Evolutionary conservation across 2,329 filamentous ascomycete genomes (phyloP), one percentile per base, ranked within the genome.

Genomic region (Delphinella strobiligena): DNA sequence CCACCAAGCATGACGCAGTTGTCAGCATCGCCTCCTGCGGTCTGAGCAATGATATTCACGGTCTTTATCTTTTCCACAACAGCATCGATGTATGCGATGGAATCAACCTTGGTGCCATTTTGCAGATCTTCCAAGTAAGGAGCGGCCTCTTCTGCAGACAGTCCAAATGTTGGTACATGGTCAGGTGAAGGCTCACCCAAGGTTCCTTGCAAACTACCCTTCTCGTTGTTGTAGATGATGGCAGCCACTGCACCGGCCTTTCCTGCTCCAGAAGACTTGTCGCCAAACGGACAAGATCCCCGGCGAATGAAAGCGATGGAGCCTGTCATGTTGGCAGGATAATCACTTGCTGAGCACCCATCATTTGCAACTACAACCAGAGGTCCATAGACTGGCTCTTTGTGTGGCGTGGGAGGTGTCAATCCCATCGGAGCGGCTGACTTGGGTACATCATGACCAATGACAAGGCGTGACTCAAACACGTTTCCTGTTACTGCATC

Each of bases 151-250:
- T 66, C 62, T 15, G 71, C 67, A 2, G 72, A 72, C 17, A 89
- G 62, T 1, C 79, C 79, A 43, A 86, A 78, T 1, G 78, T 83
- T 1, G 82, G 75, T 4, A 82, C 66, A 49, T 85, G 75, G 3
- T 62, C 52, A 2, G 34, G 29, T 1, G 30, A 31, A 2, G 40
- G 35, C 2, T 11, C n/a, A 9, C 79, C 82, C 3, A 91, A 66
- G 1, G 82, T 88, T 31, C 82, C 84, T 19, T 71, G 68, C 1
- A 84, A 58, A 4, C 62, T 57, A 2, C 75, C 81, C 1, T 69
- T 61, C 2, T 75, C 75, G 48, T 78, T 80, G 64, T 89, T 86
- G 62, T 83, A 88, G 36, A 91, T 68, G 11, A 91, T 61, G 1
- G 78, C 80, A 2, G 78, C 83, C 3, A 74, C 58, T 4, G 84